Conservation (phyloP, 225 moss, liverwort and hornwort genomes). For the Pleurozium schreberi region DNA sequence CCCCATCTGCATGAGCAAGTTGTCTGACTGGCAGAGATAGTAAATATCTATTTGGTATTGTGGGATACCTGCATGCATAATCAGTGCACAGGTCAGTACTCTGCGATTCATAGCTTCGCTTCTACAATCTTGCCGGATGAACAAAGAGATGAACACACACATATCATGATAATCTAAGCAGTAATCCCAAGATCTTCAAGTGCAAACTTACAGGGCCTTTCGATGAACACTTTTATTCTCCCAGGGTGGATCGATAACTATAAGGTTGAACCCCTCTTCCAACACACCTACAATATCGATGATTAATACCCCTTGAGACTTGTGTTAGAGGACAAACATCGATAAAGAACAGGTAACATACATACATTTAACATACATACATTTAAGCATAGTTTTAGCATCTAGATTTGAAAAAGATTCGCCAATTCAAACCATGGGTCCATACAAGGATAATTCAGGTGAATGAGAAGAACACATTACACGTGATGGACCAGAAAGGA, state of each 20-base stretch:
- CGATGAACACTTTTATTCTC: constrained; percentile 92
- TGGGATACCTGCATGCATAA: constrained; percentile 74
- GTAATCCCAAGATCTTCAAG: background rate
- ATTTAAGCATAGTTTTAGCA: background rate
- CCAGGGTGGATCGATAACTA: constrained; percentile 95
- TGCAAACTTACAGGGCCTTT: constrained; percentile 51
- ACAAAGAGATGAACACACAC: background rate
- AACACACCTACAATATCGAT: constrained; percentile 19
- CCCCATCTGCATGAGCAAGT: constrained; percentile 56
- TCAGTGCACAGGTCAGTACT: background rate
- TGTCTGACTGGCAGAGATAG: constrained; percentile 59
- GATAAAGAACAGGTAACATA: background rate
- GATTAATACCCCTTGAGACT: background rate
- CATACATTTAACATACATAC: background rate
- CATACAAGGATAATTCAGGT: background rate
- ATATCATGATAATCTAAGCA: background rate
- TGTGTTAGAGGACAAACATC: background rate
- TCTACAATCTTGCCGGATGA: background rate
- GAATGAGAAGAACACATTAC: background rate
- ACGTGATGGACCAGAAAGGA: background rate
- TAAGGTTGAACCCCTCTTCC: constrained; percentile 48
- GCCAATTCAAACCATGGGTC: background rate
- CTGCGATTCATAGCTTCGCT: background rate
- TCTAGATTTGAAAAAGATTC: background rate
- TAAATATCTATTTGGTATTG: constrained; percentile 69